Evolutionary conservation across 345 rosid genomes (phyloP), one percentile per base, ranked within the genome.

Genomic region (Populus deltoides): DNA sequence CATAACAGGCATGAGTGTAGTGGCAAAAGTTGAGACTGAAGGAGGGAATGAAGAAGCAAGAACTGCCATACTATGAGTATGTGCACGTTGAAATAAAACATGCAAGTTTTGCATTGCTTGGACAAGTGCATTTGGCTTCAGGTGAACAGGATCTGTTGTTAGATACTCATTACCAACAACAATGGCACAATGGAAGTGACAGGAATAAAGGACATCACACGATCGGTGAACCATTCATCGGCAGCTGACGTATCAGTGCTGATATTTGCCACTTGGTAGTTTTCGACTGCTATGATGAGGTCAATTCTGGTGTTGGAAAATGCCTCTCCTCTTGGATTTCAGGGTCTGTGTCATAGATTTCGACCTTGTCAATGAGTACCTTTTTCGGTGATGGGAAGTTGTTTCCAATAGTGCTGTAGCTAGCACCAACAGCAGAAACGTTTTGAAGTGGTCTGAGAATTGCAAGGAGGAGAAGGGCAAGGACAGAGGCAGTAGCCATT

Each of bases 31-130:
- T 76, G 94, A 83, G 38, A 86, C 68, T 1, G 92, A 87, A 24
- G 94, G 94, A 39, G 92, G 94, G 79, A 89, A 88, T 2, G 91
- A 89, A 68, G 92, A 78, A 49, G 83, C 88, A 5, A 91, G 89
- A 61, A 89, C 81, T 1, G 90, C 91, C 91, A 91, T 88, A 79
- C 91, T 85, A 66, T 89, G 90, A 92, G 94, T 0, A 91, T 89
- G 89, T 7, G 90, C 91, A 7, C 86, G 89, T 2, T 81, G 59
- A 11, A 86, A 66, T 17, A 91, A 77, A 24, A 78, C 94, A 36
- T 88, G 92, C 74, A 89, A 70, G 86, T 87, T 89, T 33, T 86
- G 90, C 92, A 91, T 86, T 17, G 92, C 90, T 62, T 77, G 86
- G 77, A 86, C 74, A 13, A 91, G 77, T 24, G 76, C 83, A 53